Base-by-base conservation (phyloP, 2,329 filamentous ascomycete species). In the Leptodontidium sp. region DNA sequence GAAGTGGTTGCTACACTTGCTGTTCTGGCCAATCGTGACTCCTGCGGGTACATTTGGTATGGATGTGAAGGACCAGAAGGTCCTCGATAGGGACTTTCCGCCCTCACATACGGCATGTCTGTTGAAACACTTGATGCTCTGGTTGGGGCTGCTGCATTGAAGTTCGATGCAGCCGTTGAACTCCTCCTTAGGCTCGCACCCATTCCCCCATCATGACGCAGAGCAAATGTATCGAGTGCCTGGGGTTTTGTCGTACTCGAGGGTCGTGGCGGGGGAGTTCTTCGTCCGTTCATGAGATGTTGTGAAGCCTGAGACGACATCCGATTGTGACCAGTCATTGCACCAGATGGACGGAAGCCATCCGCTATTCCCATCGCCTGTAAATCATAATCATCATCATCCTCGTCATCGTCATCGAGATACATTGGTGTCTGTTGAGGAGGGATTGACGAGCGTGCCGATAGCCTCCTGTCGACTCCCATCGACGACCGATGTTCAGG, bases 21-120 rank as follows among this genome's bases (percentile, higher is more conserved):
- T 9, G 88, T 86, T 67, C 81, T 79, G 50, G 77, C 77, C 50
- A 79, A 61, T 66, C 79, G 77, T 47, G 92, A 92, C 74, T 90
- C 93, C 77, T 97, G 94, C 1, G 92, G 86, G 75, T 97, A 98
- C 84, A 97, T 88, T 52, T 86, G 87, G 78, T 98, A 98, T 1
- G 93, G 93, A 77, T 98, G 94, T 65, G 92, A 88, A 8, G 94
- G 94, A 2, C 88, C 88, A 59, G 85, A 86, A 6, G 87, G 83
- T 12, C 88, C 87, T 40, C 84, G 84, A 73, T 90, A 88, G 2
- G 90, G 86, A 70, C 81, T 86, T 78, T 86, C 88, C 74, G 75
- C 45, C 35, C 75, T 75, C 50, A 77, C 61, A 29, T 71, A 74
- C 9, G 72, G 66, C 61, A 70, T 69, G 29, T 74, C 75, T 24